Base-by-base conservation (phyloP, 2,329 filamentous ascomycete species). In the Hymenotorrendiella dingleyae region DNA sequence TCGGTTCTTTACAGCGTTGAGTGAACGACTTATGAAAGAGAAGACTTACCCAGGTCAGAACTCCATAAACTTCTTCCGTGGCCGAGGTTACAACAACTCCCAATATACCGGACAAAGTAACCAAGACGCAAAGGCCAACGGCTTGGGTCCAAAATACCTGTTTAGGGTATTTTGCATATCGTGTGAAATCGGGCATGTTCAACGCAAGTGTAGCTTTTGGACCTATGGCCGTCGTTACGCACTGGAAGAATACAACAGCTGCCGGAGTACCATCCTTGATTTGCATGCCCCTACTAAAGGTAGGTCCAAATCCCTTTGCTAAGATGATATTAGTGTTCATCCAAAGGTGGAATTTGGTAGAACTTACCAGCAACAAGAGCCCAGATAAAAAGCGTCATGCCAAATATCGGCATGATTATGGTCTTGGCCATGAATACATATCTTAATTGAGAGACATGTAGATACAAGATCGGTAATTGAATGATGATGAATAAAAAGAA, bases 361-460 rank as follows among this genome's bases (percentile, higher is more conserved):
- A 22, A 36, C 35, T 45, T 36, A 47, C 46, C 48, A 27, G 49
- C 51, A 5, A 51, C 43, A 21, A 55, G 26, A 20, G 49, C 48
- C 49, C 52, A 55, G n/a, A 50, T 54, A 23, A 55, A 55, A 9
- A 55, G 39, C 2, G 48, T 50, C n/a, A 54, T 30, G 10, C 46
- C 49, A 32, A 51, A 51, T 17, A 55, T 37, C 4, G 53, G 53
- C 47, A 53, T 54, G 12, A 53, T 23, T 20, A 69, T 49, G 0
- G 68, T 58, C 59, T 74, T 75, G 46, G 70, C 50, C 45, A 73
- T 67, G 53, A 77, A 76, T 33, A 78, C 54, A 58, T 66, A 74
- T 34, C 71, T 63, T 11, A 80, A 63, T 40, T 68, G 53, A 10
- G 49, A 53, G 5, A 55, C 48, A 29, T 73, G 73, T 47, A 79